Evolutionary conservation across 129 eudicot species (phyloP).

Genomic region (Escallonia rubra): DNA sequence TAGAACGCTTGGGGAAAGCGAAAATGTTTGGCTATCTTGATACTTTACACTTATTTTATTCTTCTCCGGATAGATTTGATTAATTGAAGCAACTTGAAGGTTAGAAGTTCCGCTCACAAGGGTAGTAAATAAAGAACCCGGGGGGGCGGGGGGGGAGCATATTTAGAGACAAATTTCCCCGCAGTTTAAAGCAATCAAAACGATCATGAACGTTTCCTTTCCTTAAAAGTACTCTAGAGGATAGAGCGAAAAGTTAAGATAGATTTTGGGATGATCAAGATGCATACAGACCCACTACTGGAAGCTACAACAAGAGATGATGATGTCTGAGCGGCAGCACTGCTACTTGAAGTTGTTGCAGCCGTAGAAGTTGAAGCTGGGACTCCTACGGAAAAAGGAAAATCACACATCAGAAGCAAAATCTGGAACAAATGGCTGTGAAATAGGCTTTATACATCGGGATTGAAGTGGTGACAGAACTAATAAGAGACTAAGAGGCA

Average conservation of each 20-base stretch:
- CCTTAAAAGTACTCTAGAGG: too few species aligned
- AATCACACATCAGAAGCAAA: not conserved
- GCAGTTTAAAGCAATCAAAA: not conserved
- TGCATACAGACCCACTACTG: conserved; percentile 69
- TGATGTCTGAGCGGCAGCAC: conserved; percentile 66
- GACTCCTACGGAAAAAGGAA: conserved; percentile 26
- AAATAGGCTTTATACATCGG: too few species aligned
- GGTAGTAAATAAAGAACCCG: not conserved
- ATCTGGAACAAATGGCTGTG: too few species aligned
- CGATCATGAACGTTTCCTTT: not conserved
- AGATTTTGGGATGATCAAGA: conserved; percentile 1
- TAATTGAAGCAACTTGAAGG: too few species aligned
- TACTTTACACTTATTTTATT: too few species aligned
- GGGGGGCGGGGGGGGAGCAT: too few species aligned
- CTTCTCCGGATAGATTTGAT: too few species aligned
- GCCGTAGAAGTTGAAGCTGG: conserved; percentile 43
- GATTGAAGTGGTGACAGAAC: too few species aligned
- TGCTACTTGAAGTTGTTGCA: conserved; percentile 46
- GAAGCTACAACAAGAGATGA: conserved; percentile 57
- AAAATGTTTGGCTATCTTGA: too few species aligned
- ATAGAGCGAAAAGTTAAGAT: not conserved
- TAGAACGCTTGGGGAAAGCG: too few species aligned
- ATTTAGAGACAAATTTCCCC: not conserved
- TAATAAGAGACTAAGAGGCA: too few species aligned
- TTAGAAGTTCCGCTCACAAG: not conserved